Evolutionary conservation across 1,139 yeast genomes (phyloP).

Genomic region (Kodamaea suecica): DNA sequence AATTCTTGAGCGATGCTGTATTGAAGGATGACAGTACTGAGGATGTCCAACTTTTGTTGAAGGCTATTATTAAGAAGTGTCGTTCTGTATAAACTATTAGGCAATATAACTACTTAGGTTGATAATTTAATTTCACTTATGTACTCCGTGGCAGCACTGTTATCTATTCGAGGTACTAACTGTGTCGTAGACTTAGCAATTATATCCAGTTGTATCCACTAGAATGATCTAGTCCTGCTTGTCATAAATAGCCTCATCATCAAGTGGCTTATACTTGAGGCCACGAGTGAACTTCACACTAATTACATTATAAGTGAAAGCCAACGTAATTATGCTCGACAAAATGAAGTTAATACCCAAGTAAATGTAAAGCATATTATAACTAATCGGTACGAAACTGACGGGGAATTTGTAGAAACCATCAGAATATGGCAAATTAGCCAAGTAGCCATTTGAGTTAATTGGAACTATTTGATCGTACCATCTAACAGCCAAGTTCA

Average conservation of each 20-base stretch:
- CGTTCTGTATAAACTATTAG: constrained; percentile 15
- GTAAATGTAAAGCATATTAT: constrained; percentile 21
- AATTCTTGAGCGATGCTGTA: constrained; percentile 28
- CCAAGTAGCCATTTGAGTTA: constrained; percentile 14
- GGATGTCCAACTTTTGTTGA: constrained; percentile 30
- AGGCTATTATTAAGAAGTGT: constrained; percentile 41
- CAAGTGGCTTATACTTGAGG: constrained; percentile 14
- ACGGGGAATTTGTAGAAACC: constrained; percentile 44
- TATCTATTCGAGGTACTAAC: too few species aligned
- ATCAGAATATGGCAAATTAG: constrained; percentile 35
- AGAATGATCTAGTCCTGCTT: constrained; percentile 27
- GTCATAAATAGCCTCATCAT: constrained; percentile 25
- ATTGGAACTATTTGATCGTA: constrained; percentile 27
- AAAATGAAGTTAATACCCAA: constrained; percentile 23
- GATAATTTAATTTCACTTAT: too few species aligned
- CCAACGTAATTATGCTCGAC: constrained; percentile 26
- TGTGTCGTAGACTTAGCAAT: too few species aligned
- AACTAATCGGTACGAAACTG: constrained; percentile 28
- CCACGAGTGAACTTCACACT: constrained; percentile 13
- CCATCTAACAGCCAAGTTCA: constrained; percentile 64
- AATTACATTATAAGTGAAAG: constrained; percentile 24
- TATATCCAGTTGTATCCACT: too few species aligned
- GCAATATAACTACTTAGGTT: neutral
- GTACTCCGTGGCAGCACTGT: too few species aligned
- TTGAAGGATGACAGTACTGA: constrained; percentile 35